Base-by-base conservation (phyloP, 2,329 filamentous ascomycete species). In the Xylariaceae sp. region DNA sequence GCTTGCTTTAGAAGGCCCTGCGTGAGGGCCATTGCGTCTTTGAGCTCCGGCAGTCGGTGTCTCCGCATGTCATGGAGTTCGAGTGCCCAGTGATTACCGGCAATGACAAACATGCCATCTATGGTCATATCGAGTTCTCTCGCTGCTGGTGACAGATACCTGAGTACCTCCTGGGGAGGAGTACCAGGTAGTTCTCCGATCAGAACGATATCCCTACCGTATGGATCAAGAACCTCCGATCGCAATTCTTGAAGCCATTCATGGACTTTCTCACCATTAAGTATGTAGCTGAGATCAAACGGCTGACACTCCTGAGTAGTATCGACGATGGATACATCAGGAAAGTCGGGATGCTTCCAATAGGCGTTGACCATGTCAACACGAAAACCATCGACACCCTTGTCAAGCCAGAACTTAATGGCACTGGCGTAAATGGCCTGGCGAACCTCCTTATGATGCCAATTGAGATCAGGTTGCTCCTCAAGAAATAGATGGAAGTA, bases 391-490 rank as follows among this genome's bases (percentile, higher is more conserved):
- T 85, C 82, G 0, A 86, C 83, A 0, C 87, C 87, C 5, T 84
- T 82, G 52, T 91, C 79, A 0, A 92, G 79, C 90, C 90, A 92
- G 70, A 91, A 92, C 0, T 79, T 78, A 81, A 91, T 87, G 4
- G 88, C 84, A 5, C 76, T 69, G 5, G 86, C 78, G 66, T 91
- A 88, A 1, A 91, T 87, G 0, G 86, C 89, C 48, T 85, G 77
- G 6, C 88, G 82, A 6, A 88, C 86, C 2, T 83, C 81, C 0
- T 80, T 78, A 45, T 88, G 87, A 53, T 91, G 87, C 89, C 89
- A 92, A 68, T 92, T 92, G 16, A 93, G 77, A 63, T 93, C 90
- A 0, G 90, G 90, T 68, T 92, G 90, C 44, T 88, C 84, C 0
- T 82, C 78, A 1, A 84, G 83, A 68, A 90, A 93, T 1, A 92